Evolutionary conservation across 768 basidiomycete genomes (phyloP).

Genomic region (Termitomyces eurrhizus): DNA sequence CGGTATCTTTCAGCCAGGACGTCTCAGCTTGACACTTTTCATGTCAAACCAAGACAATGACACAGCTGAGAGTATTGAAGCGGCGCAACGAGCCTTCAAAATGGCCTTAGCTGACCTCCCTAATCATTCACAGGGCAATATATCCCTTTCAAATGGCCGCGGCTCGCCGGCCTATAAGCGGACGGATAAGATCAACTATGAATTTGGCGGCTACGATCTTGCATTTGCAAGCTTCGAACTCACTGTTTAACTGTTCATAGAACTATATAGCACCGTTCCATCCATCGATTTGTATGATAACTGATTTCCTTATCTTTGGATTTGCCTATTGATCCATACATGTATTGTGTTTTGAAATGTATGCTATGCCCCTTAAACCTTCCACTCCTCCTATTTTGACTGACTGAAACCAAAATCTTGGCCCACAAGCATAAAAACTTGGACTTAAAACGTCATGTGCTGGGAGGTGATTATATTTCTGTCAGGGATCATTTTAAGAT

Average conservation of each 20-base stretch:
- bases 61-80: constrained; percentile 54
- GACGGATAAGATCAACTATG: constrained; percentile 98
- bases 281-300: neutral
- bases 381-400: neutral
- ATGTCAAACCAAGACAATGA: constrained; percentile 67
- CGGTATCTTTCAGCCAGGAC: constrained; percentile 86
- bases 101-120: constrained; percentile 45
- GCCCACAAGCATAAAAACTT: no score
- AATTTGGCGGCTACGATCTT: constrained; percentile 89
- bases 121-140: neutral
- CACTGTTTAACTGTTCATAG: constrained; percentile 6
- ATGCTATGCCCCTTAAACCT: neutral
- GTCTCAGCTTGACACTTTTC: constrained; percentile 86
- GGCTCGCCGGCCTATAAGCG: constrained; percentile 54
- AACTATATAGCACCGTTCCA: neutral
- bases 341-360: neutral
- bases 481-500: no score
- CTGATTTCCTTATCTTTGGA: neutral
- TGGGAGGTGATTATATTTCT: neutral
- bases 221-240: constrained; percentile 85
- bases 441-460: no score
- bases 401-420: no score
- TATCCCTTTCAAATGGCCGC: neutral
- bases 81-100: constrained; percentile 71
- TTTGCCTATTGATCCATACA: neutral